Base-by-base conservation (phyloP, 2,329 filamentous ascomycete species). In the Keithomyces neogunnii region DNA sequence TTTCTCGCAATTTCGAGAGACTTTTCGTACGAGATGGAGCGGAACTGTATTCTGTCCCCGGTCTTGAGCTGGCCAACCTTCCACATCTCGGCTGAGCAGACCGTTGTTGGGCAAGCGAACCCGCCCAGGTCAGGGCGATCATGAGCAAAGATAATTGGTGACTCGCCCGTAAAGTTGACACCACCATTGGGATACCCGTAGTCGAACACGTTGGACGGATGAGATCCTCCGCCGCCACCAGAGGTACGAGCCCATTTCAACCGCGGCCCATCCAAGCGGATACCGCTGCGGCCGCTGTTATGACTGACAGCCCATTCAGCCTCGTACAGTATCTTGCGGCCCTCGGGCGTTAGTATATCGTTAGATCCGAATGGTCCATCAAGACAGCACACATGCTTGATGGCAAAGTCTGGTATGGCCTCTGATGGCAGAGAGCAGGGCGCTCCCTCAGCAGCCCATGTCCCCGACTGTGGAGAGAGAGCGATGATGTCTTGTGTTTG, bases 211-310 rank as follows among this genome's bases (percentile, higher is more conserved):
- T 84, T 82, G 35, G 71, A 75, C 0, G 82, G 82, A 61, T 86
- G 82, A 1, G 77, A 73, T 9, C 82, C 82, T 6, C 80, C 82
- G 54, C 83, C 81, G 0, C 81, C 82, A 9, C 82, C 82, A 55
- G 80, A 74, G 33, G 72, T 62, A 5, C 82, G 69, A 11, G 80
- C 77, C 76, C 78, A 86, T 55, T 75, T 72, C 0, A 79, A 78
- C 1, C 74, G 72, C 0, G 81, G 80, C 0, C 82, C 82, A 2
- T 81, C 63, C 0, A 86, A 69, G 5, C 82, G 73, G 30, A 85
- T 78, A 0, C 80, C 82, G 40, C 75, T 79, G 51, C 82, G 69
- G 10, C 76, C 78, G 1, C 78, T 75, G 53, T 85, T 84, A 57
- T 85, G 81, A 0, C 75, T 79, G 2, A 85, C 70, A 47, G 78